These are phyloP conservation scores for Sonneratia alba DNA, from an alignment of 345 rosid genomes.

Conservation along the genomic window DNA sequence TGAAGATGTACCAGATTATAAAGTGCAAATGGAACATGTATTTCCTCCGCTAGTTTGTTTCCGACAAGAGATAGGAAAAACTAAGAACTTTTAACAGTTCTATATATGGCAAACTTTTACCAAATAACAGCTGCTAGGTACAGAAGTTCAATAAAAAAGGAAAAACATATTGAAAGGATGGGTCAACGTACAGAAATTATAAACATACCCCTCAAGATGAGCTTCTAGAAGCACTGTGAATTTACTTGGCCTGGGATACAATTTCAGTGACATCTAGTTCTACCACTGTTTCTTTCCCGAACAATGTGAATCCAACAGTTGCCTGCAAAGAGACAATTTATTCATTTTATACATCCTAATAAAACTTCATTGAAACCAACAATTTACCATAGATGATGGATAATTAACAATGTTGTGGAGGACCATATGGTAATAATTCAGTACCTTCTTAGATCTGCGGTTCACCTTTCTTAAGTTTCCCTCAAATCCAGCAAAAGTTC, in stretches of 20 bases:
- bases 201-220: neutral
- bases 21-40: too few relatives aligned
- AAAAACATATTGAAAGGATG: neutral
- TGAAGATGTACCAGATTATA: too few relatives aligned
- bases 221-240: neutral
- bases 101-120: neutral
- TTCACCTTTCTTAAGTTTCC: constrained; percentile 69
- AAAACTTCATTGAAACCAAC: neutral
- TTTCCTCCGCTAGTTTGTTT: too few relatives aligned
- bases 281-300: constrained; percentile 79
- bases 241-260: constrained; percentile 34
- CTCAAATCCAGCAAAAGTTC: constrained; percentile 61
- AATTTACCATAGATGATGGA: neutral
- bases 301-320: constrained; percentile 66
- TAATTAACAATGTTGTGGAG: neutral
- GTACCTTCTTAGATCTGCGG: constrained; percentile 68
- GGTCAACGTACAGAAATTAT: neutral
- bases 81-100: neutral
- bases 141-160: neutral
- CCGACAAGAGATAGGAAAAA: neutral
- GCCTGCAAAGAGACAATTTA: constrained; percentile 37
- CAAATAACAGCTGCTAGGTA: neutral
- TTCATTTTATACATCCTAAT: neutral
- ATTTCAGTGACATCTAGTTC: constrained; percentile 70
- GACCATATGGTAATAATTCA: neutral